Conservation (phyloP, 2,329 filamentous ascomycete genomes). For the Cytospora leucostoma region DNA sequence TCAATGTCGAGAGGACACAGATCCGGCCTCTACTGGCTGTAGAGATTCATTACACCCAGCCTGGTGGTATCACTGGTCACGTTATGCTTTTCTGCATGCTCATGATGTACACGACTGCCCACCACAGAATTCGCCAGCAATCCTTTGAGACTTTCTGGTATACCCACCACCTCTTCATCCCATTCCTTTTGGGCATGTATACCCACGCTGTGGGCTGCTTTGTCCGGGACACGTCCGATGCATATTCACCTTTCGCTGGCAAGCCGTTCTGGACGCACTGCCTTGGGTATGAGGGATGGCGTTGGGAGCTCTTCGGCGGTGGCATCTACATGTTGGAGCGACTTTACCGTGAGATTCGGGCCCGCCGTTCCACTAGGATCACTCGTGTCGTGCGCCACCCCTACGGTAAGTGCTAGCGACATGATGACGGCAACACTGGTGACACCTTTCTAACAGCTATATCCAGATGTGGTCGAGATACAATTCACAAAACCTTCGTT, state of each 20-base stretch:
- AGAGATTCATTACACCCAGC: conserved; percentile 87
- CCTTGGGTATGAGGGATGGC: conserved; percentile 93
- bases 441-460: conserved; percentile 34
- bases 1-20: conserved; percentile 85
- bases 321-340: conserved; percentile 85
- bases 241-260: conserved; percentile 82
- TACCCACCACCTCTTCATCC: conserved; percentile 97
- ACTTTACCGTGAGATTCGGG: conserved; percentile 86
- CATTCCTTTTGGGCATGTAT: conserved; percentile 90
- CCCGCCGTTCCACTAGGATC: conserved; percentile 82
- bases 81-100: conserved; percentile 99
- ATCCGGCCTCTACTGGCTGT: conserved; percentile 78
- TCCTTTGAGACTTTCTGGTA: conserved; percentile 99
- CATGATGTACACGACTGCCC: conserved; percentile 94
- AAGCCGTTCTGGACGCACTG: conserved; percentile 86
- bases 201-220: conserved; percentile 97
- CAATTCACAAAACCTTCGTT: conserved; percentile 96
- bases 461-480: conserved; percentile 85
- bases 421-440: background rate
- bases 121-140: conserved; percentile 91
- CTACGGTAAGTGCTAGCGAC: conserved; percentile 64
- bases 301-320: conserved; percentile 90
- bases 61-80: conserved; percentile 92
- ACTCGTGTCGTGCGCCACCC: conserved; percentile 93
- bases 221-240: conserved; percentile 75